Base-by-base conservation (phyloP, 495 filamentous ascomycete species). In the Xylaria grammica region DNA sequence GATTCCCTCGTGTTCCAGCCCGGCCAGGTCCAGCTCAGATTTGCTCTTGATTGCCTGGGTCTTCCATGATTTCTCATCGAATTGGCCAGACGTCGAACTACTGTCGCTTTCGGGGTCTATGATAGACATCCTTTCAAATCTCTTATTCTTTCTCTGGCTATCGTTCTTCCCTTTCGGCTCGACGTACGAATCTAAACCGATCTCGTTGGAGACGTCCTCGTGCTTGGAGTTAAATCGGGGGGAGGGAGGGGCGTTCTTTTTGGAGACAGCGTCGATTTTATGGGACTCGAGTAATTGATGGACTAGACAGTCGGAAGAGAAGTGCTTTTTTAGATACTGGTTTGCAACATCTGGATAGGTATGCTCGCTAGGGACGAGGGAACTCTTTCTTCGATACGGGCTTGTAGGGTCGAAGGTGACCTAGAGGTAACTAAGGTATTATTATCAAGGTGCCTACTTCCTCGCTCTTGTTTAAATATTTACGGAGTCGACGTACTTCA, bases 381-480 rank as follows among this genome's bases (percentile, higher is more conserved):
- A 97, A 62, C 92, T 92, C 79, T 93, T 94, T 67, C 93, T 88
- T 29, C 93, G 90, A 69, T 90, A 89, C n/a, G 82, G 85, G 67
- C 79, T 90, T 34, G 89, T 82, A 5, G 83, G 73, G 67, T 89
- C 87, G 76, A 96, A 92, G 53, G 89, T 81, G 34, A 97, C 91
- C 90, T 96, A 63, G 9, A n/a, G n/a, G n/a, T n/a, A n/a, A n/a
- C n/a, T 20, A 51, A 62, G 63, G 24, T 48, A 38, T 30, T 29
- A 29, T 63, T 2, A 49, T 26, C 36, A 44, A 45, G 13, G 15
- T 26, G 53, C 9, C 60, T 29, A 49, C 19, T 40, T 34, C 17
- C 30, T 17, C 2, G 19, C 17, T 40, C 26, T 11, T 26, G 11
- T 45, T 36, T 17, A 22, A 17, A 36, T 38, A 22, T 26, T 26